phyloP scores from a whole-genome alignment of 768 basidiomycete species.

The Panaeolus cyanescens region DNA sequence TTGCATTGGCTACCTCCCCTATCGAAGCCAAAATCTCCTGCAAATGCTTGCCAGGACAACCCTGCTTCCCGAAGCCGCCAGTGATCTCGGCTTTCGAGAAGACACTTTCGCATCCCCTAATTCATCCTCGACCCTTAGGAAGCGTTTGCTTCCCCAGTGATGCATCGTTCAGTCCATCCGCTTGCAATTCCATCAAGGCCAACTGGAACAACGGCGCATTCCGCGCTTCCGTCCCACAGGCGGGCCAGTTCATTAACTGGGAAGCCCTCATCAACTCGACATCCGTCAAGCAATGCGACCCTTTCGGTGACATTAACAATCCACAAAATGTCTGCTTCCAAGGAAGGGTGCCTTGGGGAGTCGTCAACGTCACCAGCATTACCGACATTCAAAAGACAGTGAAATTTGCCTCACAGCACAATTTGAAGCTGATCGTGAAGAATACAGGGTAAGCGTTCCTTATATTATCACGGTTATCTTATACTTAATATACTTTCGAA shows the following conservation, averaged over 20 bases:
- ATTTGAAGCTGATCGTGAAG: constrained; percentile 38
- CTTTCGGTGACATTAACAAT: constrained; percentile 53
- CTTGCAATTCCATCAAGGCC: constrained; percentile 34
- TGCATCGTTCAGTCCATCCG: constrained; percentile 36
- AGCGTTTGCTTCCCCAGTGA: too few relatives aligned
- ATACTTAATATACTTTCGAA: too few relatives aligned
- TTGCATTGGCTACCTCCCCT: too few relatives aligned
- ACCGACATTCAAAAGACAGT: constrained; percentile 43
- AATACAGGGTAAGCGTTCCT: too few relatives aligned
- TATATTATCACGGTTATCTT: too few relatives aligned
- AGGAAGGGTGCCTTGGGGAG: constrained; percentile 42
- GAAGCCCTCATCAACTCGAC: constrained; percentile 36
- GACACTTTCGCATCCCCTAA: constrained; percentile 44
- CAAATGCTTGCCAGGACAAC: constrained; percentile 39
- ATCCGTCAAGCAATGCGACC: too few relatives aligned
- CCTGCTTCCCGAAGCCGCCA: constrained; percentile 43
- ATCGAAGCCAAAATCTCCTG: too few relatives aligned
- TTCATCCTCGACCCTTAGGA: constrained; percentile 41
- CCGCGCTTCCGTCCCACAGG: constrained; percentile 41
- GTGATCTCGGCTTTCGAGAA: constrained; percentile 33
- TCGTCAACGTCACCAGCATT: too few relatives aligned
- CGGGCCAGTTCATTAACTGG: constrained; percentile 34
- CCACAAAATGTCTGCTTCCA: constrained; percentile 45
- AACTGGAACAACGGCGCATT: constrained; percentile 35
- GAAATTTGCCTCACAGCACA: constrained; percentile 35